Evolutionary conservation across 2,329 filamentous ascomycete species (phyloP).

Genomic region (Coniochaeta sp.): DNA sequence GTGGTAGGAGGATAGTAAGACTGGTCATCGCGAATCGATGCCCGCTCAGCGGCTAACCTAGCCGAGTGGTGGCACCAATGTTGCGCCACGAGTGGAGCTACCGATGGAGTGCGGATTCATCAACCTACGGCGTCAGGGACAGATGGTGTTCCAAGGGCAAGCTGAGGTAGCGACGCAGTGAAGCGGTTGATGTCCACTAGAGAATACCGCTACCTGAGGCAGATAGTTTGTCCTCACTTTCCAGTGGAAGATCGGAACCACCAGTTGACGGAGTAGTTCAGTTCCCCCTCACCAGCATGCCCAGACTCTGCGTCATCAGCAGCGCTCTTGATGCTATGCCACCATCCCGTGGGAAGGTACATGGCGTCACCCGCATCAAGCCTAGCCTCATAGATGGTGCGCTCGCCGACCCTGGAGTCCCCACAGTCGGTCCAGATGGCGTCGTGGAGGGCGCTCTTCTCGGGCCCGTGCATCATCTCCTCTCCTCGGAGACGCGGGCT

Average conservation of each 20-base stretch:
- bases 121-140: too few relatives aligned
- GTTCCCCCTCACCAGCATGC: conserved; percentile 12
- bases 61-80: too few relatives aligned
- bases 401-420: conserved; percentile 8
- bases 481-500: conserved; percentile 57
- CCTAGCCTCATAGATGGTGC: conserved; percentile 38
- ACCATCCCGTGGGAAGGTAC: conserved; percentile 79
- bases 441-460: conserved; percentile 57
- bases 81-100: too few relatives aligned
- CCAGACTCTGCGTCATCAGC: conserved; percentile 23
- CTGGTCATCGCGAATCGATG: too few relatives aligned
- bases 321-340: conserved; percentile 71
- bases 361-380: conserved; percentile 61
- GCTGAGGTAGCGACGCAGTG: too few relatives aligned
- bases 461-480: conserved; percentile 85
- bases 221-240: neutral
- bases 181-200: too few relatives aligned
- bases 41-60: too few relatives aligned
- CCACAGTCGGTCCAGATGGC: conserved; percentile 55
- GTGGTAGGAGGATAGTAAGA: too few relatives aligned
- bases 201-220: too few relatives aligned
- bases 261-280: conserved; percentile 57
- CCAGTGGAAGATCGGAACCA: conserved; percentile 56
- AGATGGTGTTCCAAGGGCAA: too few relatives aligned
- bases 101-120: too few relatives aligned